These are phyloP conservation scores for Nicotiana sylvestris DNA, from an alignment of 257 asterid genomes.

Conservation along the genomic window DNA sequence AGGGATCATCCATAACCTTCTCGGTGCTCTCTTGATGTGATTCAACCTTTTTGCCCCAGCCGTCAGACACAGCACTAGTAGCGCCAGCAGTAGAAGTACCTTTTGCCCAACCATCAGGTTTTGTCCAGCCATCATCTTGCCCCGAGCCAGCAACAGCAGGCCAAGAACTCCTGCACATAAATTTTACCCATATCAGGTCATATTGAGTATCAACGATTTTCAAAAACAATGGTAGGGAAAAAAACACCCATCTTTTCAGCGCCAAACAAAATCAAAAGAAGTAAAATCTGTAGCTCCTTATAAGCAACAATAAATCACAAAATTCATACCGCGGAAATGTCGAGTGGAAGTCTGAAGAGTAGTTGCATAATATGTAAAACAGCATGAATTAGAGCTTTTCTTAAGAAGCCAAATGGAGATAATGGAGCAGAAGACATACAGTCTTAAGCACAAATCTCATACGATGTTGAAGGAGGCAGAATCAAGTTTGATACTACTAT, in stretches of 20 bases:
- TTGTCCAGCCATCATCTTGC: conserved; percentile 55
- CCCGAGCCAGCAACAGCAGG: conserved; percentile 29
- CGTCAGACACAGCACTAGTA: conserved; percentile 19
- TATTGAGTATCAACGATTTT: neutral
- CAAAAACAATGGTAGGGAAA: neutral
- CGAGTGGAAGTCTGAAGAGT: neutral
- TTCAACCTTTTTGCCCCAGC: conserved; percentile 52
- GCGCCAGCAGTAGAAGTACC: conserved; percentile 23
- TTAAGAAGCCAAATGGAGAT: neutral
- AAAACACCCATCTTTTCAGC: neutral
- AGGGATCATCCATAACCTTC: conserved; percentile 31
- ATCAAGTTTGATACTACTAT: neutral
- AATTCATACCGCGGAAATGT: neutral
- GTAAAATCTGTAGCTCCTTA: no score
- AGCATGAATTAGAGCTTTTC: neutral
- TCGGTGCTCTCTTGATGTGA: conserved; percentile 26
- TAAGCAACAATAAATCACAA: neutral
- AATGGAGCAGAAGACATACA: neutral
- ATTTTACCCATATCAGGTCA: neutral
- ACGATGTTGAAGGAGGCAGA: neutral
- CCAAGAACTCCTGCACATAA: conserved; percentile 71
- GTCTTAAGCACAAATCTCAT: neutral
- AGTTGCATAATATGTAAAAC: neutral
- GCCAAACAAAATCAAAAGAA: neutral
- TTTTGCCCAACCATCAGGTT: conserved; percentile 27